phyloP scores from a whole-genome alignment of 805 yeast species.

The Teunomyces lycoperdinae region DNA sequence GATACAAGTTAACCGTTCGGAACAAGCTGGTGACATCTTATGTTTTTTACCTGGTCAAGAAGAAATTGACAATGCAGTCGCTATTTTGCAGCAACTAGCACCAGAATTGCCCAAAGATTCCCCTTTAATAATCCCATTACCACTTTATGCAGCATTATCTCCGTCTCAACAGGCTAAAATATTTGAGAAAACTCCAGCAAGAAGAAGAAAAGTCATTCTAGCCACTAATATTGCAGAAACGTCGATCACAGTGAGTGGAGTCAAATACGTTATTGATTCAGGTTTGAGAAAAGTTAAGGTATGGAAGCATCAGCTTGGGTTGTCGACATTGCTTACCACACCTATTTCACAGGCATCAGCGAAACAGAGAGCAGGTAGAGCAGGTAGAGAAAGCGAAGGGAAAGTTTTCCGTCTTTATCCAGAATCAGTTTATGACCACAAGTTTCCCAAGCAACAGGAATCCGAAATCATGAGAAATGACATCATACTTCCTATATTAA shows the following conservation, averaged over 20 bases:
- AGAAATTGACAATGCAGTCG: slow-evolving; percentile 85
- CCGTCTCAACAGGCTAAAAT: slow-evolving; percentile 79
- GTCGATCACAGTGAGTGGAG: slow-evolving; percentile 93
- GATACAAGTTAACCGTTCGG: slow-evolving; percentile 74
- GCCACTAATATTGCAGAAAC: slow-evolving; percentile 98
- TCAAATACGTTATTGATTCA: slow-evolving; percentile 86
- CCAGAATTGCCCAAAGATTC: slow-evolving; percentile 70
- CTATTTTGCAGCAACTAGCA: slow-evolving; percentile 55
- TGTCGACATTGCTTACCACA: slow-evolving; percentile 88
- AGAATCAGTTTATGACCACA: slow-evolving; percentile 60
- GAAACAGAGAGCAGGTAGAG: slow-evolving; percentile 94
- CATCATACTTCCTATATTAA: slow-evolving; percentile 77
- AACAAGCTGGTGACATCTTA: slow-evolving; percentile 85
- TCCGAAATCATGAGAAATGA: slow-evolving; percentile 90
- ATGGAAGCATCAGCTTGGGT: slow-evolving; percentile 89
- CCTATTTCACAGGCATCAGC: slow-evolving; percentile 95
- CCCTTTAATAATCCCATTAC: slow-evolving; percentile 72
- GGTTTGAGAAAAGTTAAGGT: slow-evolving; percentile 92
- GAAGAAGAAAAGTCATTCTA: slow-evolving; percentile 78
- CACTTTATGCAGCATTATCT: slow-evolving; percentile 91
- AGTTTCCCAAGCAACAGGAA: slow-evolving; percentile 75
- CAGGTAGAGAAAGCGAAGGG: slow-evolving; percentile 95
- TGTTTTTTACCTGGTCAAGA: slow-evolving; percentile 96
- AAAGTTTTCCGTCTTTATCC: slow-evolving; percentile 83
- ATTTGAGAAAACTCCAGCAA: slow-evolving; percentile 62